Evolutionary conservation across 768 basidiomycete genomes (phyloP).

Genomic region (Lepiota brunneoincarnata): DNA sequence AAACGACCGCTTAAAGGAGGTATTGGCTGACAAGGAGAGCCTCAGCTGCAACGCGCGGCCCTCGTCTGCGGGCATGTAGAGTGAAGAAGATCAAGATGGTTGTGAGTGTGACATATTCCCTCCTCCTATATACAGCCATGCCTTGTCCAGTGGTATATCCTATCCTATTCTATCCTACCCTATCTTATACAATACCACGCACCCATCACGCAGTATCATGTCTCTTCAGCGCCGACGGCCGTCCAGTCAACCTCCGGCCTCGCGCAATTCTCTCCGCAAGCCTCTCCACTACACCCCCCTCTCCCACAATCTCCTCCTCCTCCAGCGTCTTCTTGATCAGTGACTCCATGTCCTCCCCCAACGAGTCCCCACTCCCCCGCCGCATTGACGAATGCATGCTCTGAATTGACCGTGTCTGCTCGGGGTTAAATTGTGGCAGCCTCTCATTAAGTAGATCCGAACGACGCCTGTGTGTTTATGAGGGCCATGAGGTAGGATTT

Average conservation of each 20-base stretch:
- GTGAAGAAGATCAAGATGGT: not conserved
- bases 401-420: constrained; percentile 36
- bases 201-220: constrained; percentile 42
- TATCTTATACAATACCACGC: not conserved
- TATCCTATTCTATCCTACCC: too few relatives aligned
- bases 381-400: constrained; percentile 43
- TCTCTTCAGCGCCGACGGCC: constrained; percentile 58
- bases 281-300: constrained; percentile 30
- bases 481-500: not conserved
- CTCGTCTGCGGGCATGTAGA: constrained; percentile 1
- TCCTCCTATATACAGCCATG: too few relatives aligned
- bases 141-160: too few relatives aligned
- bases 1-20: constrained; percentile 10
- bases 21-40: constrained; percentile 1
- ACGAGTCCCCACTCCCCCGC: constrained; percentile 36
- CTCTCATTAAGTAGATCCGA: constrained; percentile 76
- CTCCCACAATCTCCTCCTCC: constrained; percentile 48
- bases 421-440: constrained; percentile 54
- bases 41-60: constrained; percentile 6
- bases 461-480: constrained; percentile 48
- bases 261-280: constrained; percentile 59
- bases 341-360: constrained; percentile 59
- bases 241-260: constrained; percentile 40
- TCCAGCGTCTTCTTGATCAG: constrained; percentile 61
- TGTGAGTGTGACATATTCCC: not conserved